Percentiles rank a stretch among this genome's conserved stretches.
Conservation (phyloP, 1,139 yeast genomes). For the Entelexis paramagnoliae region DNA sequence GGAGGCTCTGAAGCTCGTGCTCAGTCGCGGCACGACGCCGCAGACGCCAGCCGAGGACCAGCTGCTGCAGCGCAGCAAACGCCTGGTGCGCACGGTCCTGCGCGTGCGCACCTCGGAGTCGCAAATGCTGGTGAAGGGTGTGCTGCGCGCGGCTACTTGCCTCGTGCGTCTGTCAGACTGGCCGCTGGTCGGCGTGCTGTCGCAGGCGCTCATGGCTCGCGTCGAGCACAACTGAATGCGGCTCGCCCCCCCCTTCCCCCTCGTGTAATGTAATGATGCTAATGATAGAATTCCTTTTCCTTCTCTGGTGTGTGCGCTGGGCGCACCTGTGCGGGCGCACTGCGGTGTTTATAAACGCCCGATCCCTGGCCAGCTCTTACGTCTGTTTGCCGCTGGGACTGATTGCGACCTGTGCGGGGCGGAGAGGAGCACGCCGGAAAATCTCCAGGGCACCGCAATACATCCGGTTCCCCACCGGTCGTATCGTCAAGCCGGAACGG, state of each 20-base stretch:
- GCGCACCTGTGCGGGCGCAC: too few species aligned
- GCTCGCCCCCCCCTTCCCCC: too few species aligned
- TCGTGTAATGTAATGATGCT: conserved; percentile 3
- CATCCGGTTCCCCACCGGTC: conserved; percentile 2
- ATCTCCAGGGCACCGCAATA: background rate
- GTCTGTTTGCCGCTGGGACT: background rate
- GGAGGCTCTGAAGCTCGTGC: conserved; percentile 24
- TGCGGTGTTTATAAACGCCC: too few species aligned
- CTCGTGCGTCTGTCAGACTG: conserved; percentile 18
- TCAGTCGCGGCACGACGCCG: conserved; percentile 3
- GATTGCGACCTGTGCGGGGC: conserved; percentile 6
- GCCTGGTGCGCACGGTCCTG: conserved; percentile 16
- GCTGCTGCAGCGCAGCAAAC: conserved; percentile 17
- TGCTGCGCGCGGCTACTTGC: conserved; percentile 18
- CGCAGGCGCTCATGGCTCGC: conserved; percentile 17
- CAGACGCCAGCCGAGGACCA: conserved; percentile 15
- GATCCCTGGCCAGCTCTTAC: background rate
- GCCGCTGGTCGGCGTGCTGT: conserved; percentile 20
- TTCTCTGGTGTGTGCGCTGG: background rate
- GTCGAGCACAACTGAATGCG: conserved; percentile 5
- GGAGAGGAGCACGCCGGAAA: background rate
- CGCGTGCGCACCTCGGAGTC: conserved; percentile 8
- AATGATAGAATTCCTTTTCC: background rate
- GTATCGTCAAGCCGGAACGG: background rate
- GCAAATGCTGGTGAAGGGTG: conserved; percentile 8